phyloP scores from a whole-genome alignment of 805 yeast genomes.

The Ogataea corticis region DNA sequence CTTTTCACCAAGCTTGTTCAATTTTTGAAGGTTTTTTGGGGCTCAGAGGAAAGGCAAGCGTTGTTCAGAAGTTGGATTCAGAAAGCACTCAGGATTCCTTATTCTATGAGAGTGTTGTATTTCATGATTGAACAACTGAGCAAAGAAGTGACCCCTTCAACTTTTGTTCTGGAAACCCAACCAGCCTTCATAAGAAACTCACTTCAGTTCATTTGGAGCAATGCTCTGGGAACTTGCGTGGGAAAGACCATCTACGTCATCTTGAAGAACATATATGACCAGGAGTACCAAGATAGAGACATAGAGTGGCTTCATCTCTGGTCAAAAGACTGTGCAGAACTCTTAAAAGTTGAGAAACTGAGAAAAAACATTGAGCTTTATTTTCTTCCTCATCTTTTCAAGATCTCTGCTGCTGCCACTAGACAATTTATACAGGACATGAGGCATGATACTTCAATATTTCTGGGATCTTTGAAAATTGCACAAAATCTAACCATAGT shows the following conservation, averaged over 20 bases:
- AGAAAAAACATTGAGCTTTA: conserved; percentile 56
- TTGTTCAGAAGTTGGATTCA: conserved; percentile 48
- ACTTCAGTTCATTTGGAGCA: conserved; percentile 51
- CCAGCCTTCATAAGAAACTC: conserved; percentile 50
- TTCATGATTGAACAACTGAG: conserved; percentile 58
- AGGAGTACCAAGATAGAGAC: conserved; percentile 20
- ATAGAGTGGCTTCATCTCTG: conserved; percentile 53
- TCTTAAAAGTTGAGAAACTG: conserved; percentile 34
- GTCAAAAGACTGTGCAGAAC: conserved; percentile 40
- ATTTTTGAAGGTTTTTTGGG: conserved; percentile 28
- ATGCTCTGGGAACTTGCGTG: conserved; percentile 64
- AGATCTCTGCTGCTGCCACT: conserved; percentile 44
- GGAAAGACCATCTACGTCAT: conserved; percentile 55
- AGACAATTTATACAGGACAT: conserved; percentile 29
- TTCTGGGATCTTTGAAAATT: conserved; percentile 57
- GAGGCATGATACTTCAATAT: conserved; percentile 35
- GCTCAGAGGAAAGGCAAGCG: conserved; percentile 14
- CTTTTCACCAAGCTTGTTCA: conserved; percentile 54
- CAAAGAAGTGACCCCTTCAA: conserved; percentile 44
- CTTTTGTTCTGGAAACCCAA: conserved; percentile 41
- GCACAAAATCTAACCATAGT: conserved; percentile 61
- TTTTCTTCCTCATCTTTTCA: conserved; percentile 64
- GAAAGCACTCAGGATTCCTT: conserved; percentile 43
- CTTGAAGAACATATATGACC: conserved; percentile 35
- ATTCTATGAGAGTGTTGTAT: conserved; percentile 59